Percentiles rank a stretch among this genome's conserved stretches.
Evolutionary conservation across 202 grass and related monocot genomes (phyloP).

Genomic region (Carex arenaria): DNA sequence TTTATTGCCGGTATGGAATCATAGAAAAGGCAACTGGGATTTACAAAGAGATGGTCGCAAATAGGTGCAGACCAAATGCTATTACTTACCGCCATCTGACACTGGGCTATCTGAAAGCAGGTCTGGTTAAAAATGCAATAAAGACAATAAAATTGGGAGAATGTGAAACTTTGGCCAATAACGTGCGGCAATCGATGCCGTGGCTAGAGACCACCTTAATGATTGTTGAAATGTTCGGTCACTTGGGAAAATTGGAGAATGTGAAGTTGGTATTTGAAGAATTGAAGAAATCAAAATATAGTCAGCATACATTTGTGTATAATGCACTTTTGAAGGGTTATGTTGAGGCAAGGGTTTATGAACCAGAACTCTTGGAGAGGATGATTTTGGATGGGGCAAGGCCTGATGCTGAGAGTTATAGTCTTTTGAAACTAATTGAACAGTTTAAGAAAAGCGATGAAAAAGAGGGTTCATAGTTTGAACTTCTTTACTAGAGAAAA

Average conservation of each 20-base stretch:
- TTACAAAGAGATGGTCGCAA: slow-evolving; percentile 85
- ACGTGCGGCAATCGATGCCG: slow-evolving; percentile 68
- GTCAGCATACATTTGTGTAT: slow-evolving; percentile 72
- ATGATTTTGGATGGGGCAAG: slow-evolving; percentile 89
- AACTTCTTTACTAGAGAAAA: not conserved
- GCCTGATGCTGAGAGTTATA: slow-evolving; percentile 72
- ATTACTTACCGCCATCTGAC: slow-evolving; percentile 87
- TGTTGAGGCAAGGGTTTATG: slow-evolving; percentile 67
- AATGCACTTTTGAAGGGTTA: slow-evolving; percentile 85
- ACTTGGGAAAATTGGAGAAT: slow-evolving; percentile 67
- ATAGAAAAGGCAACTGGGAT: slow-evolving; percentile 67
- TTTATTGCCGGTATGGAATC: slow-evolving; percentile 67
- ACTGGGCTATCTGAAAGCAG: slow-evolving; percentile 76
- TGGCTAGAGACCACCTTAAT: slow-evolving; percentile 89
- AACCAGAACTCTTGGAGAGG: slow-evolving; percentile 57
- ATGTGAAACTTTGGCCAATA: slow-evolving; percentile 48
- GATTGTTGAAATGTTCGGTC: slow-evolving; percentile 67
- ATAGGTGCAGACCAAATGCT: slow-evolving; percentile 73
- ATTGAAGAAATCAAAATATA: slow-evolving; percentile 86
- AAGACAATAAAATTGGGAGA: slow-evolving; percentile 68
- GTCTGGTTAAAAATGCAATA: slow-evolving; percentile 71
- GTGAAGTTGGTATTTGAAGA: slow-evolving; percentile 65
- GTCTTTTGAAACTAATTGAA: slow-evolving; percentile 67
- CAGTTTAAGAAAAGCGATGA: slow-evolving; percentile 40
- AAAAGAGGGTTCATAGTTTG: not conserved